Percentiles rank a stretch among this genome's conserved stretches.
These are phyloP conservation scores for Corynespora cassiicola DNA, from an alignment of 2,329 filamentous ascomycete species.

Conservation along the genomic window DNA sequence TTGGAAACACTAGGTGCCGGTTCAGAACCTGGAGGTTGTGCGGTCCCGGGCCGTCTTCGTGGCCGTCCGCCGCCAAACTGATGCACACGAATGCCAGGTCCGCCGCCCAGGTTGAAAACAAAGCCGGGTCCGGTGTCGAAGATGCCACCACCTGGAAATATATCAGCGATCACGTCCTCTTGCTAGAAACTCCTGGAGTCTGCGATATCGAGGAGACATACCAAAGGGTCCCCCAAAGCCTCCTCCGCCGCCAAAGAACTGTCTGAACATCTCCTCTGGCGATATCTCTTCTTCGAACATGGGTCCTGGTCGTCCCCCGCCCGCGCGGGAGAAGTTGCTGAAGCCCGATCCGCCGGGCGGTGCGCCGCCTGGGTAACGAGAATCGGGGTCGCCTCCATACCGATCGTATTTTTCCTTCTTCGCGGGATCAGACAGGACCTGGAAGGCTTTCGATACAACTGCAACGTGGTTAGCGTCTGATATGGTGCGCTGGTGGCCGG, in stretches of 20 bases:
- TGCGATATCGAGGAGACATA: slow-evolving; percentile 41
- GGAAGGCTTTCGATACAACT: slow-evolving; percentile 92
- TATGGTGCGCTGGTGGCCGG: slow-evolving; percentile 2
- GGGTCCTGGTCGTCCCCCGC: slow-evolving; percentile 58
- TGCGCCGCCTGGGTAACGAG: slow-evolving; percentile 73
- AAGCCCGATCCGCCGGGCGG: slow-evolving; percentile 63
- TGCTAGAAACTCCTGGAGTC: slow-evolving; percentile 10
- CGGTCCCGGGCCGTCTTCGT: slow-evolving; percentile 70
- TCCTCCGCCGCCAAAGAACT: slow-evolving; percentile 86
- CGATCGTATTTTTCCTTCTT: slow-evolving; percentile 89
- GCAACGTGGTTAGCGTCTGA: slow-evolving; percentile 8
- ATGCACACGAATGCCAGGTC: slow-evolving; percentile 90
- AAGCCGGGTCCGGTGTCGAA: slow-evolving; percentile 86
- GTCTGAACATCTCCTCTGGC: slow-evolving; percentile 94
- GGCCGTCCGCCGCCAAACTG: slow-evolving; percentile 88
- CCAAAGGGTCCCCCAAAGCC: slow-evolving; percentile 71
- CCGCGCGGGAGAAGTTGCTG: slow-evolving; percentile 61
- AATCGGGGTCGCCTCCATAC: slow-evolving; percentile 92
- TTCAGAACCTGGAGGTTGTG: slow-evolving; percentile 62
- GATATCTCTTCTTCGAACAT: slow-evolving; percentile 93
- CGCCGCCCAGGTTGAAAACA: slow-evolving; percentile 93
- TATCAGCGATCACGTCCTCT: slow-evolving; percentile 7
- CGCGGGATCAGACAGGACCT: slow-evolving; percentile 89
- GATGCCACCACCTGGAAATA: slow-evolving; percentile 56
- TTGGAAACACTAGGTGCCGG: slow-evolving; percentile 57